A percentile compares a stretch with the other conserved stretches of the same genome.
Evolutionary conservation across 1,284 basidiomycete species (phyloP).

Genomic region (Prillingera fragicola): DNA sequence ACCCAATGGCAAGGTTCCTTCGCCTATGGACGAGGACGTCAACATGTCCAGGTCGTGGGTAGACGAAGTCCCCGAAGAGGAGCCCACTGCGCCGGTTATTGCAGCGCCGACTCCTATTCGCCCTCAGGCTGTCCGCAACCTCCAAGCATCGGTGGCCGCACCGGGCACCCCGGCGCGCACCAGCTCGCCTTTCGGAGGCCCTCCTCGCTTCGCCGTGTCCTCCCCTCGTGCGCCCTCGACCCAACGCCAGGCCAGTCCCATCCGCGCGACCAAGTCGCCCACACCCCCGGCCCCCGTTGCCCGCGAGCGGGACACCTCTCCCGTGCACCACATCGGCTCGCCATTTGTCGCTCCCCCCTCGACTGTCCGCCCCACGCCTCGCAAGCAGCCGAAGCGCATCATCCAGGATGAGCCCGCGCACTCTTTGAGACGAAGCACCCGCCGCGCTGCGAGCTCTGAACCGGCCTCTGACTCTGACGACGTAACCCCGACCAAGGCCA

Average conservation of each 20-base stretch:
- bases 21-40: slow-evolving; percentile 17
- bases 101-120: slow-evolving; percentile 18
- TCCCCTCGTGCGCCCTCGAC: not conserved
- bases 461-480: not conserved
- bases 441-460: not conserved
- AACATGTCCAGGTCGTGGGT: slow-evolving; percentile 20
- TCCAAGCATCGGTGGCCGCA: too few relatives aligned
- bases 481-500: not conserved
- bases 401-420: slow-evolving; percentile 34
- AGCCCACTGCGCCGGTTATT: not conserved
- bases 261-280: not conserved
- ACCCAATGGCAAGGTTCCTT: slow-evolving; percentile 16
- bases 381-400: slow-evolving; percentile 16
- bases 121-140: slow-evolving; percentile 7
- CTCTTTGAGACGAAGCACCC: too few relatives aligned
- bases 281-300: slow-evolving; percentile 17
- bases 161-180: slow-evolving; percentile 11
- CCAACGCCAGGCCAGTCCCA: not conserved
- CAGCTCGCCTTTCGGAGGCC: slow-evolving; percentile 37
- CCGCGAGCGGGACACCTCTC: not conserved
- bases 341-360: slow-evolving; percentile 27
- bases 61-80: slow-evolving; percentile 4
- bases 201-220: slow-evolving; percentile 35
- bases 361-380: slow-evolving; percentile 5
- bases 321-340: slow-evolving; percentile 10